These are phyloP conservation scores for Detonula confervacea DNA, from an alignment of 352 stramenopile genomes.

Conservation along the genomic window DNA sequence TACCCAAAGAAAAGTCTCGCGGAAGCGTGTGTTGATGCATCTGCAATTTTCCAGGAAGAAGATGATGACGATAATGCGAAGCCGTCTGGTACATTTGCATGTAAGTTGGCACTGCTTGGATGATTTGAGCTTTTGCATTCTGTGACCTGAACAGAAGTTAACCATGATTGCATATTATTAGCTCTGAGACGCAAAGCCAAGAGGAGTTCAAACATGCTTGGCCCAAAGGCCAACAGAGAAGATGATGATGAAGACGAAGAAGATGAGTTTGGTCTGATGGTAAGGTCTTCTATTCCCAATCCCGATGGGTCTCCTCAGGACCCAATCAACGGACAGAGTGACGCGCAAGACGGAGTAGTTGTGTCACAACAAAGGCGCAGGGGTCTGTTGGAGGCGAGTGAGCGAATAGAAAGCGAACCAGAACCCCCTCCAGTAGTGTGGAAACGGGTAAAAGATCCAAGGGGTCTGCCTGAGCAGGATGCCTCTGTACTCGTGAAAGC, in stretches of 20 bases:
- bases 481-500: slow-evolving; percentile 36
- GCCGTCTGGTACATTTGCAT: slow-evolving; percentile 6
- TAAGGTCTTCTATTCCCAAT: neutral
- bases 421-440: slow-evolving; percentile 10
- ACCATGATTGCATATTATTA: too few species aligned
- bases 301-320: neutral
- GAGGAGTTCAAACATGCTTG: slow-evolving; percentile 6
- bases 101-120: slow-evolving; percentile 3
- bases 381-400: too few species aligned
- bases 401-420: neutral
- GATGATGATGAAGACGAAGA: slow-evolving; percentile 40
- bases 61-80: slow-evolving; percentile 10
- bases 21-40: slow-evolving; percentile 43
- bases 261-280: slow-evolving; percentile 32
- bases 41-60: slow-evolving; percentile 28
- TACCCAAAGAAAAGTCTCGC: slow-evolving; percentile 47
- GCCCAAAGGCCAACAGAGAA: slow-evolving; percentile 2
- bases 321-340: neutral
- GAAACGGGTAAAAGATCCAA: slow-evolving; percentile 45
- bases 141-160: too few species aligned
- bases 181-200: slow-evolving; percentile 17
- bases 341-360: neutral
- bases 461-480: slow-evolving; percentile 48
- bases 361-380: too few species aligned
- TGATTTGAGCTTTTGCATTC: too few species aligned